Percentiles rank a stretch among this genome's conserved stretches.
phyloP scores from a whole-genome alignment of 805 yeast genomes.

The Cephaloascus fragrans region DNA sequence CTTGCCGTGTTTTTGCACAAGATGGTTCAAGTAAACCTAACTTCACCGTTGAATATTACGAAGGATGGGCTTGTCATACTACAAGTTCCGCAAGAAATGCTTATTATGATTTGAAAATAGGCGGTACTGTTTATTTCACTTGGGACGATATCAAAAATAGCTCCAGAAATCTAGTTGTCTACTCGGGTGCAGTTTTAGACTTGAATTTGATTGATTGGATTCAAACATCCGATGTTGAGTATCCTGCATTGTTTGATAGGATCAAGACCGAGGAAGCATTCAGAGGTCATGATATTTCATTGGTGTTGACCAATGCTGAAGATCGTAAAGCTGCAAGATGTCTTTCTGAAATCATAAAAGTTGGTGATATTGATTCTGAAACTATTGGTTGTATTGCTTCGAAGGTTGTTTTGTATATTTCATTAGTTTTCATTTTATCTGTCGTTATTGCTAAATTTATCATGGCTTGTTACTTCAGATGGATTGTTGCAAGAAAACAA shows the following conservation, averaged over 20 bases:
- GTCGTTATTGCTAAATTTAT: constrained; percentile 70
- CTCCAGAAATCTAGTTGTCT: constrained; percentile 73
- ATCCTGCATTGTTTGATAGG: constrained; percentile 63
- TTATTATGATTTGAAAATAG: constrained; percentile 47
- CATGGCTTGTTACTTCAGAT: constrained; percentile 82
- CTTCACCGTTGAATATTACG: constrained; percentile 51
- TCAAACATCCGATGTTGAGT: constrained; percentile 53
- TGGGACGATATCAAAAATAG: constrained; percentile 79
- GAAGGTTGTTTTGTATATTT: constrained; percentile 65
- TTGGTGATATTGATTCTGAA: constrained; percentile 82
- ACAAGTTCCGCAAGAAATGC: constrained; percentile 56
- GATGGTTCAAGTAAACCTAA: constrained; percentile 69
- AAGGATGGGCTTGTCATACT: constrained; percentile 92
- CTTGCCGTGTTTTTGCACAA: constrained; percentile 63
- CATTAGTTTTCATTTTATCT: constrained; percentile 77
- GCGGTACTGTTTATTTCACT: constrained; percentile 75
- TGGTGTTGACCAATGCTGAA: constrained; percentile 55
- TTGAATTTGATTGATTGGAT: constrained; percentile 71
- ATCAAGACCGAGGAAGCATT: constrained; percentile 44
- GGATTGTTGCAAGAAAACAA: constrained; percentile 70
- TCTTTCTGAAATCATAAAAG: constrained; percentile 74
- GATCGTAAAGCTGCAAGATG: constrained; percentile 72
- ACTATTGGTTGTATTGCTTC: constrained; percentile 94
- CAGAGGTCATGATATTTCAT: constrained; percentile 75
- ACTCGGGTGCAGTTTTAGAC: constrained; percentile 84